Conservation (phyloP, 257 asterid species). For the Echites panduratus region DNA sequence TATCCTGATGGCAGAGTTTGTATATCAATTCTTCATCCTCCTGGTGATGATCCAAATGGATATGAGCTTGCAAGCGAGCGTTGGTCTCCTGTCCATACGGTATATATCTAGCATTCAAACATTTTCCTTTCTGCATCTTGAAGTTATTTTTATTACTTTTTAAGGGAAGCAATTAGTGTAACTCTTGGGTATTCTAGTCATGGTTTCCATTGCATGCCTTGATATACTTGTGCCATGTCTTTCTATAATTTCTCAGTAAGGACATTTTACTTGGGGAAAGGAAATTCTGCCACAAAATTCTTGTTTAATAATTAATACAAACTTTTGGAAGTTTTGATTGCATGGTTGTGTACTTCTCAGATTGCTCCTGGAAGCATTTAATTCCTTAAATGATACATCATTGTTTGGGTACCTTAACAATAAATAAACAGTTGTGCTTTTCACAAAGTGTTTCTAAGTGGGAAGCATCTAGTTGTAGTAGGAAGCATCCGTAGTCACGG, state of each 20-base stretch:
- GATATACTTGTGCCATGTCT: background rate
- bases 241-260: too few species aligned
- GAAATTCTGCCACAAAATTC: background rate
- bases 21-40: conserved; percentile 91
- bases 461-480: background rate
- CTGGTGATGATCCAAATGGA: conserved; percentile 98
- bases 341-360: background rate
- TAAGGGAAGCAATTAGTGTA: background rate
- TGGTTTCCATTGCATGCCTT: background rate
- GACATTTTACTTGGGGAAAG: background rate
- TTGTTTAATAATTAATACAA: background rate
- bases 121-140: background rate
- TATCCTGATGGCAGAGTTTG: conserved; percentile 88
- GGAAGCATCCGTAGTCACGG: too few species aligned
- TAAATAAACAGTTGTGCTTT: too few species aligned
- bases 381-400: background rate
- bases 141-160: background rate
- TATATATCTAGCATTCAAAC: conserved; percentile 12
- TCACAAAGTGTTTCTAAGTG: too few species aligned
- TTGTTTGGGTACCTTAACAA: too few species aligned
- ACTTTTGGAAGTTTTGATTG: background rate
- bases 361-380: background rate
- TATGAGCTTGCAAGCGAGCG: conserved; percentile 95
- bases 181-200: background rate
- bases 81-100: conserved; percentile 97